Base-by-base conservation (phyloP, 257 asterid genomes). In the Coffea canephora region DNA sequence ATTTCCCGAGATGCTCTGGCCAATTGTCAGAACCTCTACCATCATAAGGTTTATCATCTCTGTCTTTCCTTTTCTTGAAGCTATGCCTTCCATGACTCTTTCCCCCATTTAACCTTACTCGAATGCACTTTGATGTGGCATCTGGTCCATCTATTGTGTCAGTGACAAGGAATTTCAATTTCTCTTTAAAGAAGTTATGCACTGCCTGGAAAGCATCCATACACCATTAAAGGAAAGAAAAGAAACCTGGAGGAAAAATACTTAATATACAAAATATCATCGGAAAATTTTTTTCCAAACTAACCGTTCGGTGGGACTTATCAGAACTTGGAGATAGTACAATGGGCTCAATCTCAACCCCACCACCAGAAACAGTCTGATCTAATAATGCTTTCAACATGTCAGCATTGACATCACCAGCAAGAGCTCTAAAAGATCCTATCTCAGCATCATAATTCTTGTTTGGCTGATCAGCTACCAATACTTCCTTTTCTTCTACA, bases 101-200 rank as follows among this genome's bases (percentile, higher is more conserved):
- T 74, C 93, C 94, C 71, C 86, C 83, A 85, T 87, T 86, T 81
- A 89, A 80, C 81, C 97, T 89, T 83, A 95, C 96, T 79, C 99
- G 98, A 72, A 95, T 85, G 84, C 96, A 91, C 82, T 95, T 95
- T 80, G 99, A 90, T 76, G 84, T 81, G 82, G 87, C 83, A 83
- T 95, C 97, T 21, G 93, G 88, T 77, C 97, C 98, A 86, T 95
- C 99, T 68, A 94, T 81, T 14, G 97, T 91, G 91, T 95, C 99
- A 46, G 98, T 90, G 65, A 93, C 97, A 77, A 95, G 94, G 86
- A 95, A 91, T 41, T 88, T 93, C 89, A 95, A 70, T 79, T 82
- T 89, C 89, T 93, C 95, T 87, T 95, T 95, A 90, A 95, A 93
- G 88, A 93, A 93, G 87, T 91, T 92, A 82, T 95, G 99, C 81